A percentile compares a stretch with the other conserved stretches of the same genome.
phyloP scores from a whole-genome alignment of 2,329 filamentous ascomycete species.

The Fusarium nurragi region DNA sequence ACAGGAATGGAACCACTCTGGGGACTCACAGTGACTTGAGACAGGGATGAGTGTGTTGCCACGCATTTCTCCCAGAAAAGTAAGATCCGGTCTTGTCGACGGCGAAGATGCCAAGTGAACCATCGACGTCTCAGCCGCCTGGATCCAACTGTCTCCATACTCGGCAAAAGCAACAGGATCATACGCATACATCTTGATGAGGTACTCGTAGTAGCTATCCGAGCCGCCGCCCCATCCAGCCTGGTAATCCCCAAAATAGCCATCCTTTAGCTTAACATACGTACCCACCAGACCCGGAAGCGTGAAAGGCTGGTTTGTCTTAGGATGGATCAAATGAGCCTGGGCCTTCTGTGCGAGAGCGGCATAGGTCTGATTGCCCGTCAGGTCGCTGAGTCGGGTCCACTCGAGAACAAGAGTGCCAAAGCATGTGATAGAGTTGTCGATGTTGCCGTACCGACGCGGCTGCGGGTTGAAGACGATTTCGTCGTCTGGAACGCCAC shows the following conservation, averaged over 20 bases:
- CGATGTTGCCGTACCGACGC: constrained; percentile 14
- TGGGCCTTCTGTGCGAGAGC: constrained; percentile 26
- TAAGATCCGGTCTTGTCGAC: background rate
- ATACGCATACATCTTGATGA: constrained; percentile 39
- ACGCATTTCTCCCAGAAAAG: constrained; percentile 3
- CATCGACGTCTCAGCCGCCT: constrained; percentile 6
- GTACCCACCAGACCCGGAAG: constrained; percentile 28
- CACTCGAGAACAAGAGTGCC: constrained; percentile 35
- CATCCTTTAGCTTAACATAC: constrained; percentile 7
- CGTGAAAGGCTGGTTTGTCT: constrained; percentile 10
- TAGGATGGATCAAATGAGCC: constrained; percentile 21
- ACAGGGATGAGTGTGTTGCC: background rate
- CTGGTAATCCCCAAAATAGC: constrained; percentile 31
- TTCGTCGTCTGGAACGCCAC: constrained; percentile 34
- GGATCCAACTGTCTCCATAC: constrained; percentile 1
- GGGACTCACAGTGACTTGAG: constrained; percentile 3
- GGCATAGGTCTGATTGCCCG: constrained; percentile 19
- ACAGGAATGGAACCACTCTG: no score
- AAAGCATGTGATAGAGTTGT: constrained; percentile 34
- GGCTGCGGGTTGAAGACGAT: constrained; percentile 25
- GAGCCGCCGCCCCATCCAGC: constrained; percentile 35
- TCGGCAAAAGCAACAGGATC: constrained; percentile 20
- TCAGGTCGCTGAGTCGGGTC: constrained; percentile 32
- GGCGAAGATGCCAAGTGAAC: constrained; percentile 3
- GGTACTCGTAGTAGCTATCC: constrained; percentile 37